phyloP scores from a whole-genome alignment of 257 asterid species.

The Ajuga chamaepitys region DNA sequence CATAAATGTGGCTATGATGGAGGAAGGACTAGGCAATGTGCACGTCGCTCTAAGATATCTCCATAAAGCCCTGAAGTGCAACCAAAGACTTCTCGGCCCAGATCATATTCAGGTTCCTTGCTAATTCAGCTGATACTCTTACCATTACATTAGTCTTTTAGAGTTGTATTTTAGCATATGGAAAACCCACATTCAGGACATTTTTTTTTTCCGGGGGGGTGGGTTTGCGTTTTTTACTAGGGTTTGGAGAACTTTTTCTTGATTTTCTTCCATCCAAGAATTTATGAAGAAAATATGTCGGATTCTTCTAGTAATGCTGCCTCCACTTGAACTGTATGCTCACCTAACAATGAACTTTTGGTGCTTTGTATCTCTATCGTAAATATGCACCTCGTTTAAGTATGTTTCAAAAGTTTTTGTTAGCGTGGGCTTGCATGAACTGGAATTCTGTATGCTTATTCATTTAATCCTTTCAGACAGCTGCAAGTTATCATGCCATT shows the following conservation, averaged over 20 bases:
- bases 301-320: not conserved
- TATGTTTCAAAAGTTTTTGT: conserved; percentile 1
- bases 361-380: not conserved
- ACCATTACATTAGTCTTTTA: conserved; percentile 1
- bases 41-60: conserved; percentile 91
- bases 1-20: conserved; percentile 97
- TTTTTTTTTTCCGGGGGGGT: not conserved
- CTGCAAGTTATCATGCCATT: conserved; percentile 94
- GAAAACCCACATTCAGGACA: conserved; percentile 1
- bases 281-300: not conserved
- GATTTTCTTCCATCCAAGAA: not conserved
- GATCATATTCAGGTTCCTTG: conserved; percentile 82
- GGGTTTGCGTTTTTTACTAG: not conserved
- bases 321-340: not conserved
- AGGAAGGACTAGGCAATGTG: conserved; percentile 93
- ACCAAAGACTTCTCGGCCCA: conserved; percentile 93
- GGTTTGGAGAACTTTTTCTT: not conserved
- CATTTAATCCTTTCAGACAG: conserved; percentile 51
- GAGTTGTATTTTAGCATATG: not conserved
- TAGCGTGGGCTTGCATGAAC: conserved; percentile 15
- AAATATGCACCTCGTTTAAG: not conserved
- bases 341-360: not conserved
- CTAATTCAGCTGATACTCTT: conserved; percentile 12
- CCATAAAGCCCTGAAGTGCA: conserved; percentile 92
- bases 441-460: conserved; percentile 16